Percentiles rank a stretch among this genome's conserved stretches.
Evolutionary conservation across 139 green algal species (phyloP).

Genomic region (Chlamydomonas eustigma): DNA sequence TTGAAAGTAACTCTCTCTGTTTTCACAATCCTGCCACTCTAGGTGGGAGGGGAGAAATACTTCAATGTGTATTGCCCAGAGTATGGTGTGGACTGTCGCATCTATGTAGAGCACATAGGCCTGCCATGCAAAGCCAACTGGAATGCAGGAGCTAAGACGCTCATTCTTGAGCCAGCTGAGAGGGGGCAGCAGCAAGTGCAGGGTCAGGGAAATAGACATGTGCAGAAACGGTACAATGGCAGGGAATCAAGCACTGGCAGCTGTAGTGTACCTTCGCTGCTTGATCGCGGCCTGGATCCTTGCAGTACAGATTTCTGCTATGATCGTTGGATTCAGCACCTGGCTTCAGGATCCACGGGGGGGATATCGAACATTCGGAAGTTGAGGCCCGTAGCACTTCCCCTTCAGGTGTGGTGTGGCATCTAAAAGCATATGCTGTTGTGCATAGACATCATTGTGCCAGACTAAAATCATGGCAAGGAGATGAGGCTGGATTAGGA

Average conservation of each 20-base stretch:
- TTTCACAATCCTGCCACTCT: no score
- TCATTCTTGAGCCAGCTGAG: background rate
- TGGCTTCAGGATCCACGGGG: background rate
- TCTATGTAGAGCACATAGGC: background rate
- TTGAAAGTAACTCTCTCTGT: no score
- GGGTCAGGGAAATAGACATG: background rate
- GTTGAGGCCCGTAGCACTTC: background rate
- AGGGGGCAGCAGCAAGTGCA: background rate
- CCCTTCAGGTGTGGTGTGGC: background rate
- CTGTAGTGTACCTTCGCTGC: background rate
- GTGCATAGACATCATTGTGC: no score
- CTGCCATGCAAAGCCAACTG: background rate
- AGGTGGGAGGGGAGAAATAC: slow-evolving; percentile 65
- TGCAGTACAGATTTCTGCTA: background rate
- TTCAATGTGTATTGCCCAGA: slow-evolving; percentile 73
- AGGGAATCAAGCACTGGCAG: background rate
- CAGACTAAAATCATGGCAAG: background rate
- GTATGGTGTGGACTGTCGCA: slow-evolving; percentile 40
- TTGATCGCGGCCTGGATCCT: background rate
- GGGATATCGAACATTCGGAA: background rate
- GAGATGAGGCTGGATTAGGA: background rate
- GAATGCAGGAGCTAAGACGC: background rate
- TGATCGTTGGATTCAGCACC: background rate
- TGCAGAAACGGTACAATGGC: background rate
- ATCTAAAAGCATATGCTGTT: no score